phyloP scores from a whole-genome alignment of 2,329 filamentous ascomycete species.

The Fusarium xyrophilum region DNA sequence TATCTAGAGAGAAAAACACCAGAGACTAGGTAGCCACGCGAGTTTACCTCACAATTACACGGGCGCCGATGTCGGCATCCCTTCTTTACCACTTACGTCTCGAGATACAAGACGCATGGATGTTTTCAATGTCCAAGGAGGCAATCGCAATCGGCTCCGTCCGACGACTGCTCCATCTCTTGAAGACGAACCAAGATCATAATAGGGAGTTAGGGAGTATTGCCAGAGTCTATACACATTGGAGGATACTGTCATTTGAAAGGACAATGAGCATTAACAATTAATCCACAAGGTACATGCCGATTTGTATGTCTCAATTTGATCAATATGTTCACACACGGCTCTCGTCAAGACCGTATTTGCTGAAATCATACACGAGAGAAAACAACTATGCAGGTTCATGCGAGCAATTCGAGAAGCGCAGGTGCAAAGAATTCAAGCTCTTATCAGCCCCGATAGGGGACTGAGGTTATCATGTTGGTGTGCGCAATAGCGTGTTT shows the following conservation, averaged over 20 bases:
- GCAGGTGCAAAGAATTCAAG: slow-evolving; percentile 13
- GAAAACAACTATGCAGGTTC: background rate
- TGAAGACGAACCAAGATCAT: slow-evolving; percentile 1
- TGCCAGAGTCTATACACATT: background rate
- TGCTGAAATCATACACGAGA: background rate
- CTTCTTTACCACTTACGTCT: no score
- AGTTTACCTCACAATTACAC: no score
- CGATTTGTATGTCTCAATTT: slow-evolving; percentile 1
- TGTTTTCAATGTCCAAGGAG: background rate
- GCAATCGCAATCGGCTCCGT: background rate
- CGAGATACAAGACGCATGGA: background rate
- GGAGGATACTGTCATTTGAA: slow-evolving; percentile 3
- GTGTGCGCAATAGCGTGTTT: slow-evolving; percentile 36
- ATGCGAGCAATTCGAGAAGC: slow-evolving; percentile 20
- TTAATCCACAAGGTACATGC: background rate
- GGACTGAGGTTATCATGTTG: slow-evolving; percentile 25
- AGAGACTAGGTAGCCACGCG: no score
- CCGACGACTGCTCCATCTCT: background rate
- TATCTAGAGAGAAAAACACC: background rate
- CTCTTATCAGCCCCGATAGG: background rate
- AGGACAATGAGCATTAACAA: slow-evolving; percentile 32
- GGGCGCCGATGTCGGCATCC: no score
- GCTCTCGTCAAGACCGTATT: background rate
- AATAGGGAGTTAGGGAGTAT: background rate
- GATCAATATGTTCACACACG: background rate